phyloP scores from a whole-genome alignment of 2,329 filamentous ascomycete genomes.

The Ophidiomyces ophidiicola region DNA sequence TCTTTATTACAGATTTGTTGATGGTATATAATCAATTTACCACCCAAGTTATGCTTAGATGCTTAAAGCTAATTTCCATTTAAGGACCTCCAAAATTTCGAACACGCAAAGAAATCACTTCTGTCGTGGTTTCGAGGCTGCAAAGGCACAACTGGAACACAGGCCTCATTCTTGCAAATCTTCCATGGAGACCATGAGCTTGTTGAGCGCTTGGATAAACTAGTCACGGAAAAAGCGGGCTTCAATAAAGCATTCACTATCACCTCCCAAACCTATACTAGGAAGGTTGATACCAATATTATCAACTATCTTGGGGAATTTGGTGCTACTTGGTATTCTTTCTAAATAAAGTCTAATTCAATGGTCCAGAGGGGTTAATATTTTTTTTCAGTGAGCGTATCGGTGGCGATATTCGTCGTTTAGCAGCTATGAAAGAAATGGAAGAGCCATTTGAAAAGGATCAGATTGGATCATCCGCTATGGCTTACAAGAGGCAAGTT shows the following conservation, averaged over 20 bases:
- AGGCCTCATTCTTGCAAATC: conserved; percentile 64
- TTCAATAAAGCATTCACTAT: conserved; percentile 51
- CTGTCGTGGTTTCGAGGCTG: conserved; percentile 32
- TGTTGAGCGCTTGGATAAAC: conserved; percentile 50
- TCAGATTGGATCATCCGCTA: conserved; percentile 59
- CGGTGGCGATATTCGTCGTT: conserved; percentile 58
- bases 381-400: conserved; percentile 46
- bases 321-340: conserved; percentile 48
- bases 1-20: conserved; percentile 7
- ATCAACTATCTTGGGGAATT: conserved; percentile 68
- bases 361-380: not conserved
- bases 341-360: not conserved
- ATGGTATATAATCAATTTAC: conserved; percentile 4
- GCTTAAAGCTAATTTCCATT: too few species aligned
- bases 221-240: conserved; percentile 54
- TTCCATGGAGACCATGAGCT: conserved; percentile 50
- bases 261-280: conserved; percentile 61
- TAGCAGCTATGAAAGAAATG: conserved; percentile 67
- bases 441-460: conserved; percentile 73
- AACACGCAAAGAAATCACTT: conserved; percentile 3
- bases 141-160: conserved; percentile 61
- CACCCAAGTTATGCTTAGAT: too few species aligned
- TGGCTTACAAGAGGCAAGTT: conserved; percentile 55
- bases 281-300: conserved; percentile 73
- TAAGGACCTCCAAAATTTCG: conserved; percentile 7